Percentiles rank a stretch among this genome's conserved stretches.
phyloP scores from a whole-genome alignment of 495 filamentous ascomycete species.

The Penicillium riverlandense region DNA sequence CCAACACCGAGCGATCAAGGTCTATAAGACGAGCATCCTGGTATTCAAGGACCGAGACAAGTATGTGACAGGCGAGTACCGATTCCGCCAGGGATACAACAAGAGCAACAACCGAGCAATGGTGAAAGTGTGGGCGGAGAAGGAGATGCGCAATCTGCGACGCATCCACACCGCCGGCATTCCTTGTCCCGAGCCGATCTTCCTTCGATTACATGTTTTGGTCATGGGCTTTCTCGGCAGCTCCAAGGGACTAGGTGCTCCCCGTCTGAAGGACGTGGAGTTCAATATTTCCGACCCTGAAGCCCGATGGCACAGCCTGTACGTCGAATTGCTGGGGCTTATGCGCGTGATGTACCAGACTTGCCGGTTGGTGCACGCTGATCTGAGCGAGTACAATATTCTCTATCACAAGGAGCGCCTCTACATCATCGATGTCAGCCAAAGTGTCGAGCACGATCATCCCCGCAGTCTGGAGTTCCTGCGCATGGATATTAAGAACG shows the following conservation, averaged over 20 bases:
- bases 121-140: conserved; percentile 98
- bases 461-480: conserved; percentile 86
- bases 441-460: conserved; percentile 94
- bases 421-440: conserved; percentile 95
- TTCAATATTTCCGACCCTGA: conserved; percentile 49
- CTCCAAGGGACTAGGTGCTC: conserved; percentile 77
- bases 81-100: conserved; percentile 75
- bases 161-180: conserved; percentile 77
- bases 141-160: conserved; percentile 91
- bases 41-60: conserved; percentile 96
- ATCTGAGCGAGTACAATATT: conserved; percentile 95
- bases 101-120: conserved; percentile 89
- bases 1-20: conserved; percentile 79
- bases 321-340: conserved; percentile 74
- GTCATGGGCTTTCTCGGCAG: conserved; percentile 92
- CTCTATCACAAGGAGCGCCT: conserved; percentile 78
- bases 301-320: conserved; percentile 63
- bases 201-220: conserved; percentile 81
- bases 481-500: conserved; percentile 96
- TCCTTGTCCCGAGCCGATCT: conserved; percentile 80
- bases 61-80: conserved; percentile 88
- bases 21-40: conserved; percentile 95
- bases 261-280: conserved; percentile 70
- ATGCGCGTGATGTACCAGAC: conserved; percentile 90
- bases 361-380: conserved; percentile 87